Evolutionary conservation across 805 yeast genomes (phyloP).

Genomic region (Candida berthetii): DNA sequence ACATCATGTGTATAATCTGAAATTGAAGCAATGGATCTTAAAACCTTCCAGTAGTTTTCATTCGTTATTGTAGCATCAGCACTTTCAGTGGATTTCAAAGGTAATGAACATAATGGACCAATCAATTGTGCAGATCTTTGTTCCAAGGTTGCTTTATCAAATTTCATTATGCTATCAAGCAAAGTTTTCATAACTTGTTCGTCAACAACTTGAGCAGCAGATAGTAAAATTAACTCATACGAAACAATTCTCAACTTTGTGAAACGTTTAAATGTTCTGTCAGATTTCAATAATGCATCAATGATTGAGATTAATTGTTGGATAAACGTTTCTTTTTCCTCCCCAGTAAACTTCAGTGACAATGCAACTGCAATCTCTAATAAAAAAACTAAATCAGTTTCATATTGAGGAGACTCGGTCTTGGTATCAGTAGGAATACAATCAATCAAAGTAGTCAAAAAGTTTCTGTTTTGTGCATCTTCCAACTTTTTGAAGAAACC

Average conservation of each 20-base stretch:
- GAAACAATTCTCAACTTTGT: conserved; percentile 37
- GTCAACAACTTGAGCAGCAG: background rate
- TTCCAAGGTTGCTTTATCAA: conserved; percentile 12
- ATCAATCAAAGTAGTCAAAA: conserved; percentile 27
- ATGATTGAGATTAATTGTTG: conserved; percentile 11
- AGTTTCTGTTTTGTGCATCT: conserved; percentile 4
- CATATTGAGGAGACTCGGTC: conserved; percentile 31
- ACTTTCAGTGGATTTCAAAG: background rate
- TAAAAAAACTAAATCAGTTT: conserved; percentile 41
- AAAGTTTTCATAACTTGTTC: conserved; percentile 1
- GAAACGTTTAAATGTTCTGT: conserved; percentile 16
- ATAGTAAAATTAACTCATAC: conserved; percentile 41
- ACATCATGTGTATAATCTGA: conserved; percentile 36
- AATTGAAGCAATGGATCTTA: conserved; percentile 42
- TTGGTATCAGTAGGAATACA: conserved; percentile 27
- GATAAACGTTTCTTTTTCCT: conserved; percentile 24
- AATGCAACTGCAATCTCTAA: conserved; percentile 32
- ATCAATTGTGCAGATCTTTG: conserved; percentile 11
- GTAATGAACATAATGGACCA: conserved; percentile 8
- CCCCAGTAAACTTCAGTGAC: conserved; percentile 16
- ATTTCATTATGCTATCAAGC: conserved; percentile 6
- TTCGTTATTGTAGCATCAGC: conserved; percentile 37
- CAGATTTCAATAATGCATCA: conserved; percentile 11
- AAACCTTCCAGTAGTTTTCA: conserved; percentile 47
- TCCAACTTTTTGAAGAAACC: conserved; percentile 46